Conservation (phyloP, 768 basidiomycete genomes). For the Suillus cothurnatus region DNA sequence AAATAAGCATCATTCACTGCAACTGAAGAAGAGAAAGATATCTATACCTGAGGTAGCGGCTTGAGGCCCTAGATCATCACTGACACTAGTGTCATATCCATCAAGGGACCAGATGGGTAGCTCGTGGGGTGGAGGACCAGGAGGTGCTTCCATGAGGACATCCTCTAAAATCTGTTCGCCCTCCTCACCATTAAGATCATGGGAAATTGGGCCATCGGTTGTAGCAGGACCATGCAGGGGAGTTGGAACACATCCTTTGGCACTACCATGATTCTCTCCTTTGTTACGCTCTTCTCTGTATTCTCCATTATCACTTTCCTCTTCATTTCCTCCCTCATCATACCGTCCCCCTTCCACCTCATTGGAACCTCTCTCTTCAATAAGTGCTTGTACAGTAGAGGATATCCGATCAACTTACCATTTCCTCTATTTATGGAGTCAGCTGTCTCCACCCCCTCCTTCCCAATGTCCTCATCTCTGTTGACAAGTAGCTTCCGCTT, state of each 20-base stretch:
- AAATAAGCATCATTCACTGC: neutral
- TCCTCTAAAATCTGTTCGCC: neutral
- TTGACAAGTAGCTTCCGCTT: neutral
- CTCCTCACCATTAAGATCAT: neutral
- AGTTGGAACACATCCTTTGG: neutral
- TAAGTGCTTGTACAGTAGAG: neutral
- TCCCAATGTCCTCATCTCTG: neutral
- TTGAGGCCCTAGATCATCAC: neutral
- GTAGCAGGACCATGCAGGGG: neutral
- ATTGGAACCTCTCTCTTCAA: neutral
- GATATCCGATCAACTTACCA: neutral
- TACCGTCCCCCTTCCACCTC: neutral
- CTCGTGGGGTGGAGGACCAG: neutral
- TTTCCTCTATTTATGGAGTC: neutral
- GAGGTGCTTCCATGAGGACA: neutral
- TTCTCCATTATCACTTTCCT: neutral
- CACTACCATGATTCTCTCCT: neutral
- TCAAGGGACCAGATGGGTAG: neutral
- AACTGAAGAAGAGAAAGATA: neutral
- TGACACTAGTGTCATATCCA: neutral
- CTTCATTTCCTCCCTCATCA: neutral
- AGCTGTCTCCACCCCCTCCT: neutral
- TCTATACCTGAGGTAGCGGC: neutral
- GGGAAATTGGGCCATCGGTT: neutral
- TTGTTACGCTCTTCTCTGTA: too few relatives aligned